phyloP scores from a whole-genome alignment of 2,329 filamentous ascomycete species.

The Sporothrix luriei region DNA sequence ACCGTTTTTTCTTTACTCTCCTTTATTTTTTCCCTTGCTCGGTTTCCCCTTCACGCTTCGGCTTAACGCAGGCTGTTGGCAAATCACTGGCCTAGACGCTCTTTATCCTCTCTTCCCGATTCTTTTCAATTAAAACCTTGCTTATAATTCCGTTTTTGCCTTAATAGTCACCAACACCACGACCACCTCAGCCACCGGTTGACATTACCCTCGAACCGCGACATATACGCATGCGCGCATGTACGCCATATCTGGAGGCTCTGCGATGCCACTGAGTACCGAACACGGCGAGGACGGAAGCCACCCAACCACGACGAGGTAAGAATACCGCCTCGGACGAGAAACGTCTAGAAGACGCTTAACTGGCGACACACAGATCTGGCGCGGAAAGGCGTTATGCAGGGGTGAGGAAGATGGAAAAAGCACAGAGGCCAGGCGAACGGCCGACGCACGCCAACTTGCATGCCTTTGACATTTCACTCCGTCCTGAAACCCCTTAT shows the following conservation, averaged over 20 bases:
- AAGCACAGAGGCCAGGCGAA: not conserved
- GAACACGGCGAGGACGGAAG: not conserved
- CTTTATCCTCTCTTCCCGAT: not conserved
- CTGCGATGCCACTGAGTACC: not conserved
- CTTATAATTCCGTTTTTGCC: conserved; percentile 27
- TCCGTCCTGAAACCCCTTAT: not conserved
- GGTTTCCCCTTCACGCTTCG: not conserved
- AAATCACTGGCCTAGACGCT: not conserved
- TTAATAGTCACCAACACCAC: conserved; percentile 21
- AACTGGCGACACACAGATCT: conserved; percentile 17
- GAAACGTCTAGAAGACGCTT: conserved; percentile 10
- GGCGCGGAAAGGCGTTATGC: conserved; percentile 35
- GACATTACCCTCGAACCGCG: conserved; percentile 15
- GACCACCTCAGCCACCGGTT: conserved; percentile 12
- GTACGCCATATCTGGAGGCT: not conserved
- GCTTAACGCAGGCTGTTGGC: conserved; percentile 5
- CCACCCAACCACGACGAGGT: conserved; percentile 1
- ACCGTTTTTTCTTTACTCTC: not conserved
- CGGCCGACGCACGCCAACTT: conserved; percentile 1
- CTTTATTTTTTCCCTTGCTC: not conserved
- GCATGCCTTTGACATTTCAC: not conserved
- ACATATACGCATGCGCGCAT: conserved; percentile 17
- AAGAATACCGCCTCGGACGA: not conserved
- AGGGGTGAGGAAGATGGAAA: conserved; percentile 30
- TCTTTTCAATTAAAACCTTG: conserved; percentile 8